phyloP scores from a whole-genome alignment of 805 yeast genomes.

The Starmerella floricola region DNA sequence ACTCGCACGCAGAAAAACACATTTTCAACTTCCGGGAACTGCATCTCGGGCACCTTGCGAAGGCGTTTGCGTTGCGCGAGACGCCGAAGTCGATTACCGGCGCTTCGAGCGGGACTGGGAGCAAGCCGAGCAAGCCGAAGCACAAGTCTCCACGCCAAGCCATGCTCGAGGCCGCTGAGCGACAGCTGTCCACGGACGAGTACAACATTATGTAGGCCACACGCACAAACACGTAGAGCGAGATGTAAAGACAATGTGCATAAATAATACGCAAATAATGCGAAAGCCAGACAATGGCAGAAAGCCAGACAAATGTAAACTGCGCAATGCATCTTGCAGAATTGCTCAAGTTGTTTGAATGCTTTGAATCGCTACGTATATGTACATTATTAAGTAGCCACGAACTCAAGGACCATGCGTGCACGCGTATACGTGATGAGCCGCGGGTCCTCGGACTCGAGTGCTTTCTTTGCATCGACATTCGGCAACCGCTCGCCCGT shows the following conservation, averaged over 20 bases:
- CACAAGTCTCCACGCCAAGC: slow-evolving; percentile 16
- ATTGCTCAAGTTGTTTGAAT: too few relatives aligned
- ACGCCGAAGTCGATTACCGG: slow-evolving; percentile 53
- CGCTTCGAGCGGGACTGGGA: neutral
- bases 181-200: slow-evolving; percentile 19
- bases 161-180: slow-evolving; percentile 20
- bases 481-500: neutral
- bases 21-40: slow-evolving; percentile 69
- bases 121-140: slow-evolving; percentile 5
- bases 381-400: slow-evolving; percentile 3
- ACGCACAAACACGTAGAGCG: too few relatives aligned
- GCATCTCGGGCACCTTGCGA: slow-evolving; percentile 93
- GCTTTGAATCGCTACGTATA: too few relatives aligned
- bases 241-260: too few relatives aligned
- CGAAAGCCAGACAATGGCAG: too few relatives aligned
- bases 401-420: slow-evolving; percentile 10
- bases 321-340: too few relatives aligned
- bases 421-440: slow-evolving; percentile 14
- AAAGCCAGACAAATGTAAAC: too few relatives aligned
- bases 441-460: slow-evolving; percentile 9
- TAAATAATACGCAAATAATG: too few relatives aligned
- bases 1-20: slow-evolving; percentile 64
- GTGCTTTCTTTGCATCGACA: slow-evolving; percentile 8
- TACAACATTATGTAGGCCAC: slow-evolving; percentile 19
- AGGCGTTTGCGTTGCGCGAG: slow-evolving; percentile 87